These are phyloP conservation scores for Leptographium procerum DNA, from an alignment of 2,329 filamentous ascomycete species.

Conservation along the genomic window DNA sequence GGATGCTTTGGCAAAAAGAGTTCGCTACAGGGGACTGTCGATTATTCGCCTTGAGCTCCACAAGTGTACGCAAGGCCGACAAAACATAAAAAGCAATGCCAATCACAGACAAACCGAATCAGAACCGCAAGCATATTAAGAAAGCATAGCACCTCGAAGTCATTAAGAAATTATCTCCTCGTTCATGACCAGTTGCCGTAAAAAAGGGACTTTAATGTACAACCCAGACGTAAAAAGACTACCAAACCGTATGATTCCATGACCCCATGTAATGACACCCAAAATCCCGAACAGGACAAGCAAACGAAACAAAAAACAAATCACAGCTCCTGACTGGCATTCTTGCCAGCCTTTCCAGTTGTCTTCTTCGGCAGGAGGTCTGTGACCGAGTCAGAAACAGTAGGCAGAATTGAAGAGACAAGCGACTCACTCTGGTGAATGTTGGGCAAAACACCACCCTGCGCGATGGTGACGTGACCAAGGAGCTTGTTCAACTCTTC, in stretches of 20 bases:
- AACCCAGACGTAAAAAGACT: constrained; percentile 52
- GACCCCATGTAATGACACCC: constrained; percentile 75
- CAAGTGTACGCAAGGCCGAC: too few relatives aligned
- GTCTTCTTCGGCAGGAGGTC: constrained; percentile 99
- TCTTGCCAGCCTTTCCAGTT: constrained; percentile 75
- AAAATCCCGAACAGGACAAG: constrained; percentile 48
- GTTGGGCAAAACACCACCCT: constrained; percentile 94
- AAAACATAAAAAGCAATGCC: background rate
- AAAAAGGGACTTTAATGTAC: constrained; percentile 53
- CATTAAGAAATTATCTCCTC: constrained; percentile 34
- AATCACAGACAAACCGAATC: background rate
- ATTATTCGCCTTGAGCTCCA: too few relatives aligned
- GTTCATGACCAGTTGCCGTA: constrained; percentile 54
- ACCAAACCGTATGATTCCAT: constrained; percentile 63
- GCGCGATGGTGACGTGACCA: constrained; percentile 92
- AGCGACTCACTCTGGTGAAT: constrained; percentile 90
- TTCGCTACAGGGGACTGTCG: too few relatives aligned
- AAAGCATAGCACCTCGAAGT: background rate
- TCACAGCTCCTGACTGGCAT: constrained; percentile 89
- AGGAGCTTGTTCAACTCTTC: constrained; percentile 99
- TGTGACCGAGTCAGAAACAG: constrained; percentile 26
- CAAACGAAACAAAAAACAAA: constrained; percentile 36
- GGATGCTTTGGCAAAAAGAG: too few relatives aligned
- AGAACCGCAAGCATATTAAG: background rate
- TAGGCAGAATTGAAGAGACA: background rate